Conservation (phyloP, 306 rosid genomes). For the Cyamopsis tetragonoloba region DNA sequence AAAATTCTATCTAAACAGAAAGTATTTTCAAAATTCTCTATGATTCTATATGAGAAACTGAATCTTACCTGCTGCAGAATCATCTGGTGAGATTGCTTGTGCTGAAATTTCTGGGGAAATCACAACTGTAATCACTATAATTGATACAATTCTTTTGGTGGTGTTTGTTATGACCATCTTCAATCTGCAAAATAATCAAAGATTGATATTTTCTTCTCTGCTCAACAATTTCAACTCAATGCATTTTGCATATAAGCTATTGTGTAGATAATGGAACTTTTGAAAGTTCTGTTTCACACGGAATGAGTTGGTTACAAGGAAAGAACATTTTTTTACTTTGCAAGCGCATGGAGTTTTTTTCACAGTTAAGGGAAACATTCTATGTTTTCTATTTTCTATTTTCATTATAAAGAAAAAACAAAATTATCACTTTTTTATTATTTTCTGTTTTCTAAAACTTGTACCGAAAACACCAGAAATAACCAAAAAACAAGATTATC, state of each 20-base stretch:
- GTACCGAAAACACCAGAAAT: no score
- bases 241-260: no score
- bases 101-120: slow-evolving; percentile 38
- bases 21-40: no score
- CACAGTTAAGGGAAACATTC: no score
- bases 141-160: neutral
- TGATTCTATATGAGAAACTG: neutral
- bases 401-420: no score
- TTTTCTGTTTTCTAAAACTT: no score
- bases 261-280: no score
- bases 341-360: slow-evolving; percentile 5
- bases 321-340: slow-evolving; percentile 27
- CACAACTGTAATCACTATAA: slow-evolving; percentile 26
- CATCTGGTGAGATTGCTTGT: slow-evolving; percentile 28
- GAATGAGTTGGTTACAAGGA: slow-evolving; percentile 35
- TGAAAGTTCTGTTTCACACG: neutral
- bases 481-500: no score
- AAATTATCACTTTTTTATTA: no score
- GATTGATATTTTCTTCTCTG: neutral
- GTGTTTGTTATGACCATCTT: slow-evolving; percentile 37
- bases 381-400: no score
- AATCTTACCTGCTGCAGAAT: slow-evolving; percentile 38
- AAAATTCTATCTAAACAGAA: no score
- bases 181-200: slow-evolving; percentile 24
- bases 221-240: neutral